A percentile compares a stretch with the other conserved stretches of the same genome.
Evolutionary conservation across 2,329 filamentous ascomycete genomes (phyloP).

Genomic region (Blastomyces emzantsi): DNA sequence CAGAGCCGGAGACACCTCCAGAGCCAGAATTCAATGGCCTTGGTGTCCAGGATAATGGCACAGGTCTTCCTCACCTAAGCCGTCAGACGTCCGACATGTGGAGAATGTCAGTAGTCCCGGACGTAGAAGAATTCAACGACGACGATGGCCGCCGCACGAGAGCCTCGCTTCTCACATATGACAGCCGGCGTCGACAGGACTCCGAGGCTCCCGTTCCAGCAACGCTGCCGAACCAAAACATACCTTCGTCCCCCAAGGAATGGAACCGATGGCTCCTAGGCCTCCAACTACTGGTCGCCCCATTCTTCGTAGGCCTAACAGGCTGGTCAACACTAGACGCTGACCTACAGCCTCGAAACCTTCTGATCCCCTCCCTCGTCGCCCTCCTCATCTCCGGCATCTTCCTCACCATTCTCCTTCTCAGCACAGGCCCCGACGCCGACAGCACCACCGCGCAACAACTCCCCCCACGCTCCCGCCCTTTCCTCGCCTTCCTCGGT

Average conservation of each 20-base stretch:
- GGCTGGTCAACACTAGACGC: conserved; percentile 53
- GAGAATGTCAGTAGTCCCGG: conserved; percentile 4
- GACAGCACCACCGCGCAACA: conserved; percentile 40
- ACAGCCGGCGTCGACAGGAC: conserved; percentile 20
- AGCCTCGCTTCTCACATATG: not conserved
- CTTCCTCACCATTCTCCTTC: conserved; percentile 56
- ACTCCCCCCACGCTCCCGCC: conserved; percentile 62
- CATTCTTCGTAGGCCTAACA: conserved; percentile 70
- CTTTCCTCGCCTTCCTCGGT: conserved; percentile 74
- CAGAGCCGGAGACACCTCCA: conserved; percentile 37
- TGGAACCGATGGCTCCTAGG: conserved; percentile 92
- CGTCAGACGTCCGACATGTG: not conserved
- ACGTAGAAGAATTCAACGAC: conserved; percentile 2
- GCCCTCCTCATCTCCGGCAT: conserved; percentile 61
- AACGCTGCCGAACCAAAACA: conserved; percentile 21
- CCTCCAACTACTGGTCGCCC: conserved; percentile 77
- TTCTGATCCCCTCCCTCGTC: conserved; percentile 51
- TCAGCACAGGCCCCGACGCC: conserved; percentile 47
- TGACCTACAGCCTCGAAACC: conserved; percentile 42
- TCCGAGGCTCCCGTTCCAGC: conserved; percentile 34
- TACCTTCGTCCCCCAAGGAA: conserved; percentile 35
- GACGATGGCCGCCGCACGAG: not conserved
- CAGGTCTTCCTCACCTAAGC: not conserved
- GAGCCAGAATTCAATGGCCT: conserved; percentile 29
- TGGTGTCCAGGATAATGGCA: conserved; percentile 19